Base-by-base conservation (phyloP, 169 alveolate species). In the Eimeria falciformis region DNA sequence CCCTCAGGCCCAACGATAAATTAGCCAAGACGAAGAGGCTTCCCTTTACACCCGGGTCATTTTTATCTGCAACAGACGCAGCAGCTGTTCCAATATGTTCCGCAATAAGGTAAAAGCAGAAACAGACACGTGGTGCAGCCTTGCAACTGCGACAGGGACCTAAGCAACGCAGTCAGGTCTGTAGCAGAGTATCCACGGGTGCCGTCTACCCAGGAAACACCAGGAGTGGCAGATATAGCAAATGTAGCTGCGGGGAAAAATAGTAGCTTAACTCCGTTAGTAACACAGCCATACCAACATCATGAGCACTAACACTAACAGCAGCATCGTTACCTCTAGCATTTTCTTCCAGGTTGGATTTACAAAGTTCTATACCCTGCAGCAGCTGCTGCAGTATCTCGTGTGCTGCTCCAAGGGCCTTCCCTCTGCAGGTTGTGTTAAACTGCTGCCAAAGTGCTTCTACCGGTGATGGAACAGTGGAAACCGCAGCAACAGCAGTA, bases 401-500 rank as follows among this genome's bases (percentile, higher is more conserved):
- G 18, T 81, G 75, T 33, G 89, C 89, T 33, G 89, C 89, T 43
- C 5, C 77, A 33, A 81, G 2, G 11, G 89, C 50, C n/a, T 81
- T 71, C 53, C 71, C 27, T 46, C 75, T 53, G 53, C 29, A 29
- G 73, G 89, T 37, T 55, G 11, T 29, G 47, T 33, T 50, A 45
- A 17, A 9, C 25, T 81, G 89, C 45, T 81, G 53, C 89, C 89
- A 81, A 7, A 81, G 89, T 14, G 75, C 77, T 18, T 81, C 89
- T 81, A 81, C 23, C 6, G 89, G 89, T 33, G 33, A 55, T 18
- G 75, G 56, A 18, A 56, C 25, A 33, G 89, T 56, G 18, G 89
- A 50, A 55, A 81, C 89, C 17, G 47, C 73, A 40, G 89, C 89
- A 18, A 55, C 77, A 18, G 68, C 55, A 53, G 71, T 53, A 33